Evolutionary conservation across 768 basidiomycete genomes (phyloP), one percentile per base, ranked within the genome.

Genomic region (Cubamyces sp.): DNA sequence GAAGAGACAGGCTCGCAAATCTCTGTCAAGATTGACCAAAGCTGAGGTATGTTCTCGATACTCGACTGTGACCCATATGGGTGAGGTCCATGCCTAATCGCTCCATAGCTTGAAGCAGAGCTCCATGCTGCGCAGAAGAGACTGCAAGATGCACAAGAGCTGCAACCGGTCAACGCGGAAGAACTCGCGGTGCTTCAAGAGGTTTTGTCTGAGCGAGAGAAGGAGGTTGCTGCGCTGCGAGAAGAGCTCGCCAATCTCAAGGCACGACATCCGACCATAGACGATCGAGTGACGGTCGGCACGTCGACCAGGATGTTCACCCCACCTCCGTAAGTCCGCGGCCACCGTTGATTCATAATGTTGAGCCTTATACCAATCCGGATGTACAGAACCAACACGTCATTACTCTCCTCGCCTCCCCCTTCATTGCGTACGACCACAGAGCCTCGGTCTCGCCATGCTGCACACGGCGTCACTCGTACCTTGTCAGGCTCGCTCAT

Each of bases 401-500:
- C 50, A 23, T 40, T 58, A 26, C 43, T 57, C 15, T 60, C 60
- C 18, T 61, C 61, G 23, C 34, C 34, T 34, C 34, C 34, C 34
- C 34, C 34, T 34, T 23, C 63, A 16, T 23, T 47, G 47, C 46
- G 26, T 19, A 21, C 61, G 12, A 42, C 25, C 51, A 49, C 58
- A n/a, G 53, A 61, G 19, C 40, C 37, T 21, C 41, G 49, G 7
- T 26, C 41, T 18, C 50, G 67, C 25, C 48, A 58, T 30, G 28
- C 50, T 54, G 48, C 52, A 12, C 40, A 43, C 30, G 62, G 66
- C 37, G 55, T 77, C 39, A 73, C 70, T 26, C 74, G 79, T 40
- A 82, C 82, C 7, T 75, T 77, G 57, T 82, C 82, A 11, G 82
- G 83, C 2, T 81, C 84, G 3, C 65, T 76, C 49, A 83, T 84